These are phyloP conservation scores for Sideroxylon spinosum DNA, from an alignment of 179 eudicot species.

Conservation along the genomic window DNA sequence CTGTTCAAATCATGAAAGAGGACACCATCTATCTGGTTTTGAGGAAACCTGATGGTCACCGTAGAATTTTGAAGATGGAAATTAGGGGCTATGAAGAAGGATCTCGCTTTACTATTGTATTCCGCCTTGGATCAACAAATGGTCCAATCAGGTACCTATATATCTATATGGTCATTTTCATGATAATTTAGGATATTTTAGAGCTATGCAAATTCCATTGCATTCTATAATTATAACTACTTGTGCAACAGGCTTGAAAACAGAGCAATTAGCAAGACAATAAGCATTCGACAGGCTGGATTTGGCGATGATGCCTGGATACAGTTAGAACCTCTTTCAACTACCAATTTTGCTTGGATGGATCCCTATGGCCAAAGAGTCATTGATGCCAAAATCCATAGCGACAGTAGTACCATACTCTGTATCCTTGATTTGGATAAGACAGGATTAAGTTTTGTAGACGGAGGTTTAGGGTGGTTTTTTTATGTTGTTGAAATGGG, in stretches of 20 bases:
- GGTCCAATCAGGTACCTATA: conserved; percentile 72
- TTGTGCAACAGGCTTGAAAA: conserved; percentile 67
- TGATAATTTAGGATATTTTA: neutral
- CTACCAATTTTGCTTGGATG: conserved; percentile 76
- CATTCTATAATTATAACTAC: conserved; percentile 15
- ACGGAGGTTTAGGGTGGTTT: conserved; percentile 42
- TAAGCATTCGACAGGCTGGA: conserved; percentile 80
- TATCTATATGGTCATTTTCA: conserved; percentile 2
- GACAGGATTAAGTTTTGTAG: conserved; percentile 33
- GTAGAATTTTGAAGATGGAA: conserved; percentile 58
- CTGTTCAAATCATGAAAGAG: conserved; percentile 74
- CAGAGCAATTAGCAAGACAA: conserved; percentile 51
- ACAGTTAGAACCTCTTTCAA: conserved; percentile 63
- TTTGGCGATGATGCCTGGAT: conserved; percentile 71
- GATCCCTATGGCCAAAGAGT: conserved; percentile 81
- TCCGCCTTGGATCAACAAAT: conserved; percentile 70
- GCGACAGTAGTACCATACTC: conserved; percentile 26
- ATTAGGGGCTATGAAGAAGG: conserved; percentile 98
- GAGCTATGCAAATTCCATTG: neutral
- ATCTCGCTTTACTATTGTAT: conserved; percentile 89
- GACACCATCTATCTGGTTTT: conserved; percentile 67
- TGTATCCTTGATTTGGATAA: conserved; percentile 57
- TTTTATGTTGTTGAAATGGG: conserved; percentile 57
- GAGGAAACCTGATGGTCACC: conserved; percentile 49
- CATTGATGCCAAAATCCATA: conserved; percentile 47